phyloP scores from a whole-genome alignment of 306 rosid species.

The Echinosophora koreensis region DNA sequence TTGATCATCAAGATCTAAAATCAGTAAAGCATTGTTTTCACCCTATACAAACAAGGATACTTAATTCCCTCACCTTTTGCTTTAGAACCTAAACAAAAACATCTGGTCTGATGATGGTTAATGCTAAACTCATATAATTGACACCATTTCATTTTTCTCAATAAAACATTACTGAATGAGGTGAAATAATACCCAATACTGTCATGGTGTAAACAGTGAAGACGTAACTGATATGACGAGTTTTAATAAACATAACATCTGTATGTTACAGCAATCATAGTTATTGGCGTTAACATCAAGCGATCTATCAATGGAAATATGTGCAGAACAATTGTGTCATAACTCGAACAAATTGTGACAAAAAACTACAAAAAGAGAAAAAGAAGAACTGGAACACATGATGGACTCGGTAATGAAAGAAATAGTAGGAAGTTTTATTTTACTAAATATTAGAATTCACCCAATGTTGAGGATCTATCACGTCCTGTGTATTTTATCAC shows the following conservation, averaged over 20 bases:
- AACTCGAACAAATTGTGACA: not conserved
- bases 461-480: not conserved
- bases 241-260: not conserved
- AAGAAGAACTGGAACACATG: not conserved
- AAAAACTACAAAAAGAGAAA: not conserved
- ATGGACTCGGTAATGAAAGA: not conserved
- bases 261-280: not conserved
- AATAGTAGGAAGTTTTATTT: not conserved
- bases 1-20: not conserved
- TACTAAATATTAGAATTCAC: not conserved
- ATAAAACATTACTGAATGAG: not conserved
- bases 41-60: not conserved
- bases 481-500: not conserved
- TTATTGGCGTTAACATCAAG: not conserved
- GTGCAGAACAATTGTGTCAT: not conserved
- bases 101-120: not conserved
- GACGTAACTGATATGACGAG: not conserved
- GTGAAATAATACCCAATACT: not conserved
- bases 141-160: slow-evolving; percentile 3
- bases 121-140: not conserved
- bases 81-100: not conserved
- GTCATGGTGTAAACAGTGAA: not conserved
- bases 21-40: not conserved
- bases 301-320: not conserved
- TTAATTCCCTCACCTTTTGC: slow-evolving; percentile 17